Evolutionary conservation across 352 stramenopile species (phyloP), one percentile per base, ranked within the genome.

Genomic region (Phytophthora colocasiae): DNA sequence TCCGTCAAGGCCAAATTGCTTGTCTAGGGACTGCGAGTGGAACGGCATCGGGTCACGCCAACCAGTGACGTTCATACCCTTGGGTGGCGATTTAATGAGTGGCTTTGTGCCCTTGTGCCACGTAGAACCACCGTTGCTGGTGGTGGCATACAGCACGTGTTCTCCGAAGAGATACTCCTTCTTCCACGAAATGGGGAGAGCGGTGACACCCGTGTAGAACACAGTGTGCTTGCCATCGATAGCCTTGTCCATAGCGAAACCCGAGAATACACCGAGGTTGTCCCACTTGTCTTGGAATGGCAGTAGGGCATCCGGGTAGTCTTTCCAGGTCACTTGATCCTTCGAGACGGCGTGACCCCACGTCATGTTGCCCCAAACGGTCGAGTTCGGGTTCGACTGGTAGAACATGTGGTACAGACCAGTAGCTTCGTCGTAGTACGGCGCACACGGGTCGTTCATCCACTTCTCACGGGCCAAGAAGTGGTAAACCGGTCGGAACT

Each of bases 361-460:
- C 1, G 80, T 87, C 82, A 92, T 91, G 62, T 91, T 89, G 54
- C 78, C 80, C 81, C 80, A 90, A 24, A 70, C 54, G 24, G 81
- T 87, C 41, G 58, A 70, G 26, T 80, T 70, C n/a, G 80, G 77
- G 72, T 94, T 92, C 12, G 60, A 80, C 73, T 92, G 84, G 71
- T 92, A 91, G 72, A 94, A 92, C 71, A 94, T 77, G 75, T 94
- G 86, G 56, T 92, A 94, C 47, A 86, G 63, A 8, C 62, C 70
- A 10, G 73, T 90, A 38, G 62, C 78, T 6, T 67, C 54, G 63
- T 92, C 84, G 43, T 80, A 93, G 69, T 92, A 90, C 32, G 87
- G 84, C 0, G 73, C 86, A 57, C 87, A 93, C 43, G 86, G 86
- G 58, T 95, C 86, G 69, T 95, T 95, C 83, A 92, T 89, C 85